These are phyloP conservation scores for Monilinia fructicola DNA, from an alignment of 2,329 filamentous ascomycete genomes.

Conservation along the genomic window DNA sequence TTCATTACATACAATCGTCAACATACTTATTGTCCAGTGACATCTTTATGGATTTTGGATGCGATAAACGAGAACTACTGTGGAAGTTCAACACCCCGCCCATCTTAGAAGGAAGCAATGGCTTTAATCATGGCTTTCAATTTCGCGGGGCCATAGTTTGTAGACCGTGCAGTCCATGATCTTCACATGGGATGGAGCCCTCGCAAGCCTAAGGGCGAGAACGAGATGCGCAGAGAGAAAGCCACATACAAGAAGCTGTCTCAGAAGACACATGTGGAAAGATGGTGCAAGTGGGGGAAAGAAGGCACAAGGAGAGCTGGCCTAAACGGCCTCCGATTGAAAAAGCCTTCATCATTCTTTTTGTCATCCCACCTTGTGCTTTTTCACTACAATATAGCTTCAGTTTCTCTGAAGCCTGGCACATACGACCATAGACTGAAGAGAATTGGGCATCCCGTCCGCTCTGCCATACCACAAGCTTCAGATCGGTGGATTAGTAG, in stretches of 20 bases:
- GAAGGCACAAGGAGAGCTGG: not conserved
- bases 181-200: not conserved
- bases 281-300: not conserved
- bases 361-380: no score
- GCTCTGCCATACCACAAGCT: slow-evolving; percentile 17
- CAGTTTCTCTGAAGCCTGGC: accelerated
- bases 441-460: slow-evolving; percentile 7
- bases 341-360: not conserved
- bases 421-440: slow-evolving; percentile 6
- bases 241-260: not conserved
- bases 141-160: not conserved
- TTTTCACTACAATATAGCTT: not conserved
- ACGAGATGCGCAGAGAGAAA: not conserved
- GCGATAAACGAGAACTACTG: not conserved
- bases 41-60: not conserved
- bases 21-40: not conserved
- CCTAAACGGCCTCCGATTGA: not conserved
- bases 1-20: not conserved
- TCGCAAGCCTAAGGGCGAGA: not conserved
- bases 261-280: not conserved
- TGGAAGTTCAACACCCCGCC: not conserved
- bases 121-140: not conserved
- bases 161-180: not conserved
- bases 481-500: slow-evolving; percentile 15
- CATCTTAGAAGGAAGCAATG: not conserved